Base-by-base conservation (phyloP, 306 rosid species). In the Pyrus bretschneideri region DNA sequence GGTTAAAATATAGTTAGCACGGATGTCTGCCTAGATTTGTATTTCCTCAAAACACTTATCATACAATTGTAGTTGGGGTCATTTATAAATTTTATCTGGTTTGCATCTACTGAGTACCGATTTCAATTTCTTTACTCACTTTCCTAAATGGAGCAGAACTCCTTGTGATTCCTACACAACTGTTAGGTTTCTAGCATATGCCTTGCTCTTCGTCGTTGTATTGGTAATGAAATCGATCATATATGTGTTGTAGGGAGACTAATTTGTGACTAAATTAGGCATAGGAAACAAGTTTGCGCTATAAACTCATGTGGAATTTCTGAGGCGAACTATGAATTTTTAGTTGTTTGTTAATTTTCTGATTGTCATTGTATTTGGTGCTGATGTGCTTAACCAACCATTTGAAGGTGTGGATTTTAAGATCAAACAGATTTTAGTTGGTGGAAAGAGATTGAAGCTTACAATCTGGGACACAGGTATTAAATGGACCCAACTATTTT, bases 381-480 rank as follows among this genome's bases (percentile, higher is more conserved):
- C 67, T 86, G 74, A 51, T 35, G 66, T 59, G 78, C 18, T 79
- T 55, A 74, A 25, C 33, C 31, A 77, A 80, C 80, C 62, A 74
- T 81, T 78, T 60, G 33, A 79, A 95, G 99, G 99, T 69, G 99
- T 95, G 79, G 99, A 95, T 86, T 95, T 95, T 84, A 95, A 95
- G 86, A 87, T 95, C 85, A 95, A 92, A 84, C 85, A 80, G 81
- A 81, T 92, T 52, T 88, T 96, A 22, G 76, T 95, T 58, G 90
- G 86, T 52, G 97, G 91, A 19, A 95, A 90, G 80, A 87, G 86
- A 82, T 80, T 92, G 89, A 95, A 95, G 93, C 97, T 95, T 66
- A 95, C 99, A 29, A 90, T 95, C 63, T 95, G 99, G 99, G 99
- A 95, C 88, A 95, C 99, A 66, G 99, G 99, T 95, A 80, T 51